Percentiles rank a stretch among this genome's conserved stretches.
Conservation (phyloP, 2,329 filamentous ascomycete genomes). For the Ophiostoma australiae region DNA sequence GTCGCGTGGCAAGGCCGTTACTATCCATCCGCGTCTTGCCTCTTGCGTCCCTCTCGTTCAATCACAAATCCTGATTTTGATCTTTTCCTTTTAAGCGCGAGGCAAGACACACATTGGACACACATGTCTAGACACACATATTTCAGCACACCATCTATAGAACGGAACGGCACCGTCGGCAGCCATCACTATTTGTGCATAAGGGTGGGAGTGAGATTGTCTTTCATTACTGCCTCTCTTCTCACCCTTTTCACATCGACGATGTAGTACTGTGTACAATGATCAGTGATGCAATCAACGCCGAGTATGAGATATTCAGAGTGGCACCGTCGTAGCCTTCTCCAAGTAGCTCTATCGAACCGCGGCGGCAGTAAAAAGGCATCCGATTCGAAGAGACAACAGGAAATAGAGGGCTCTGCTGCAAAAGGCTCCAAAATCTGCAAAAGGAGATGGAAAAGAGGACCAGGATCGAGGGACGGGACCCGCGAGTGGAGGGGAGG, state of each 20-base stretch:
- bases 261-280: neutral
- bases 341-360: neutral
- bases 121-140: neutral
- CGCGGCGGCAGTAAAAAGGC: conserved; percentile 3
- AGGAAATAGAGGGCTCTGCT: neutral
- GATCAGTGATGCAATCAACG: neutral
- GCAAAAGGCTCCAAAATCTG: neutral
- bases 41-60: neutral
- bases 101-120: neutral
- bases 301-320: conserved; percentile 8
- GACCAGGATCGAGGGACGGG: conserved; percentile 9
- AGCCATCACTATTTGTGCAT: neutral
- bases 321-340: conserved; percentile 8
- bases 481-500: conserved; percentile 9
- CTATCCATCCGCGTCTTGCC: neutral
- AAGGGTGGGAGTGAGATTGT: neutral
- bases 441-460: neutral
- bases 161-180: neutral
- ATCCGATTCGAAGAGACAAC: conserved; percentile 12
- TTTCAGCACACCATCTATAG: too few relatives aligned
- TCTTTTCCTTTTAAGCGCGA: neutral
- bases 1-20: neutral
- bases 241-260: neutral
- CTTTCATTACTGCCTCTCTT: neutral
- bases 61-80: neutral